phyloP scores from a whole-genome alignment of 176 grass and related monocot genomes.

The Carex parvula region DNA sequence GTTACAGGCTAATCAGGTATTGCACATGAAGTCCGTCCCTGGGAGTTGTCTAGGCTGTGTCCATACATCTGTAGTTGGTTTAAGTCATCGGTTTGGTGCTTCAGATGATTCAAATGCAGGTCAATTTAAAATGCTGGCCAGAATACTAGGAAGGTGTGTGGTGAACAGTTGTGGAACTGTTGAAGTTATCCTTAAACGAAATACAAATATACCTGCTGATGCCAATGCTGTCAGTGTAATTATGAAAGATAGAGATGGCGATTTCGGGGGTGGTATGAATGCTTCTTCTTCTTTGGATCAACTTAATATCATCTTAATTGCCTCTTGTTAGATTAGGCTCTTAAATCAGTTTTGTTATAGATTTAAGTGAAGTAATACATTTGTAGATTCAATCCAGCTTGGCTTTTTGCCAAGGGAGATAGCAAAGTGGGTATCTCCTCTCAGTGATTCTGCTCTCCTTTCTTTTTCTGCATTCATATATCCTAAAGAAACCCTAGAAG shows the following conservation, averaged over 20 bases:
- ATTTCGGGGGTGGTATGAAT: constrained; percentile 64
- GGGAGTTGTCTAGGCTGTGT: constrained; percentile 57
- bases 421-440: constrained; percentile 82
- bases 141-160: constrained; percentile 60
- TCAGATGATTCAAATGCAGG: constrained; percentile 46
- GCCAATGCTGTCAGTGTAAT: constrained; percentile 78
- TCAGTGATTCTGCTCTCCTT: constrained; percentile 68
- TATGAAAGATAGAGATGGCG: constrained; percentile 53
- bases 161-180: constrained; percentile 54
- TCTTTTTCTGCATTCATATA: constrained; percentile 85
- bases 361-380: not conserved
- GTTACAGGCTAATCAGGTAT: constrained; percentile 53
- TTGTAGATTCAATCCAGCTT: constrained; percentile 64
- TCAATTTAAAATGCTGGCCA: constrained; percentile 55
- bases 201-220: constrained; percentile 75
- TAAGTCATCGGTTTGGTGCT: constrained; percentile 64
- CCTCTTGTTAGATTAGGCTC: not conserved
- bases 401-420: constrained; percentile 93
- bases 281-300: constrained; percentile 4
- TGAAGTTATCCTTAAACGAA: constrained; percentile 84
- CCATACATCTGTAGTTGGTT: constrained; percentile 81
- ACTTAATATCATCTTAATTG: not conserved
- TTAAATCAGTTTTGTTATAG: not conserved
- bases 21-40: constrained; percentile 26
- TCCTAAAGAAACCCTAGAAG: constrained; percentile 66